Conservation (phyloP, 2,329 filamentous ascomycete genomes). For the Domatiomyces catenatus region DNA sequence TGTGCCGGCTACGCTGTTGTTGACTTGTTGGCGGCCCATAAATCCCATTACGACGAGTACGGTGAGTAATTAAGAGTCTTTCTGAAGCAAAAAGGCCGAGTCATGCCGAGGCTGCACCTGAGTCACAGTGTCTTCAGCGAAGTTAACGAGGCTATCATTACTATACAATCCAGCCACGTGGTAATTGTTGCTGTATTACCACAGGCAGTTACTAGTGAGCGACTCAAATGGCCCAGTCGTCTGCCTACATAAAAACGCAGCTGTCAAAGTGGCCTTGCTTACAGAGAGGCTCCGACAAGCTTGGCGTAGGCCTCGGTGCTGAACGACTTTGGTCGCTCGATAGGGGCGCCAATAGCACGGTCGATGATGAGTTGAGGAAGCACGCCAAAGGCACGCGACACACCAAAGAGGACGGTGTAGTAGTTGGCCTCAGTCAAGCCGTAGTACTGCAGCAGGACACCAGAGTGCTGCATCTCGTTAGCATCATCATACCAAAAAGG, state of each 20-base stretch:
- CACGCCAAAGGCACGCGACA: conserved; percentile 93
- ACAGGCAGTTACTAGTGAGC: background rate
- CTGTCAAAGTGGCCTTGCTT: conserved; percentile 28
- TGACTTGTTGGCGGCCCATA: background rate
- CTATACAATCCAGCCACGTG: background rate
- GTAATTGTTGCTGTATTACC: background rate
- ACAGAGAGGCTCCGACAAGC: conserved; percentile 79
- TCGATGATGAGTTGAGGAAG: conserved; percentile 99
- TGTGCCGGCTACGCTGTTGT: background rate
- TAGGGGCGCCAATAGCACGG: conserved; percentile 88
- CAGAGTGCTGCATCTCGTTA: conserved; percentile 51
- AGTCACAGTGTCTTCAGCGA: background rate
- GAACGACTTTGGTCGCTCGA: conserved; percentile 98
- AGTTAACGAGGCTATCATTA: background rate
- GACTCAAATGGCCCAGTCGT: background rate
- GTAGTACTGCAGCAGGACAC: conserved; percentile 99
- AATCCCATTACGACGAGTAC: too few species aligned
- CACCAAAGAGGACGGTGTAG: conserved; percentile 99
- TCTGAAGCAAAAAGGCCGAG: background rate
- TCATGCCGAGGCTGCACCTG: background rate
- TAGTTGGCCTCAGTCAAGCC: conserved; percentile 97
- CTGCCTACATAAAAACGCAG: background rate
- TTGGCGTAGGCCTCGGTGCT: conserved; percentile 93
- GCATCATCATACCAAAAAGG: conserved; percentile 2
- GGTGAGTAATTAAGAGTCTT: too few species aligned